Conservation (phyloP, 2,329 filamentous ascomycete genomes). For the Macroventuria anomochaeta region DNA sequence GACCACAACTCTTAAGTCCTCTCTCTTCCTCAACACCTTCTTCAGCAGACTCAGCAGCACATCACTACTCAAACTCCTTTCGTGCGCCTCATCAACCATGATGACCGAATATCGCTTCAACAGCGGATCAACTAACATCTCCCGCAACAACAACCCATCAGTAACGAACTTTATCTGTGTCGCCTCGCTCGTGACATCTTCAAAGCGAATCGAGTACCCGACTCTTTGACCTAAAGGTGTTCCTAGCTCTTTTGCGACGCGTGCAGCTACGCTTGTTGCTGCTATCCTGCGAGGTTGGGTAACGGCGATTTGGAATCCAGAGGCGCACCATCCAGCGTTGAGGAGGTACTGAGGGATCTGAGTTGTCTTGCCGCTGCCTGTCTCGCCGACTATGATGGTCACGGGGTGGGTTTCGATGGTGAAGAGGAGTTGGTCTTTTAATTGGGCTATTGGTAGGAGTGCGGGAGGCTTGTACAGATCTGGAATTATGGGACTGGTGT, state of each 20-base stretch:
- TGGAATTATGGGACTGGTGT: conserved; percentile 67
- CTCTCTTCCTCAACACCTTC: conserved; percentile 81
- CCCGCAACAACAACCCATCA: conserved; percentile 87
- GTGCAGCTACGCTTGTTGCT: conserved; percentile 84
- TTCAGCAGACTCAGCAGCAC: conserved; percentile 88
- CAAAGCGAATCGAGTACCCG: conserved; percentile 90
- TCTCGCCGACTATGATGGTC: conserved; percentile 90
- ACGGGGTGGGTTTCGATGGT: conserved; percentile 83
- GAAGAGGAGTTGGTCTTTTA: conserved; percentile 81
- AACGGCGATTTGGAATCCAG: conserved; percentile 83
- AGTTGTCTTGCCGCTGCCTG: conserved; percentile 83
- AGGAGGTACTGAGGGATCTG: conserved; percentile 93
- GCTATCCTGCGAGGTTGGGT: conserved; percentile 94
- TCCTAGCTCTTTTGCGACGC: conserved; percentile 88
- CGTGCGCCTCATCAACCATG: conserved; percentile 98
- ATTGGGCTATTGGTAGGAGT: conserved; percentile 84
- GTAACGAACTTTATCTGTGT: conserved; percentile 96
- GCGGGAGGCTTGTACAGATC: conserved; percentile 84
- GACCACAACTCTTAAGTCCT: conserved; percentile 85
- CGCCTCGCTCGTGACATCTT: conserved; percentile 84
- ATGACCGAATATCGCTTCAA: conserved; percentile 91
- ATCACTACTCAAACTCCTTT: conserved; percentile 90
- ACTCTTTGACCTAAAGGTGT: conserved; percentile 84
- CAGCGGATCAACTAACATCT: conserved; percentile 91
- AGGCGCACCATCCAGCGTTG: conserved; percentile 83